phyloP scores from a whole-genome alignment of 192 early-diverging fungal species.

The Endogone sp. region DNA sequence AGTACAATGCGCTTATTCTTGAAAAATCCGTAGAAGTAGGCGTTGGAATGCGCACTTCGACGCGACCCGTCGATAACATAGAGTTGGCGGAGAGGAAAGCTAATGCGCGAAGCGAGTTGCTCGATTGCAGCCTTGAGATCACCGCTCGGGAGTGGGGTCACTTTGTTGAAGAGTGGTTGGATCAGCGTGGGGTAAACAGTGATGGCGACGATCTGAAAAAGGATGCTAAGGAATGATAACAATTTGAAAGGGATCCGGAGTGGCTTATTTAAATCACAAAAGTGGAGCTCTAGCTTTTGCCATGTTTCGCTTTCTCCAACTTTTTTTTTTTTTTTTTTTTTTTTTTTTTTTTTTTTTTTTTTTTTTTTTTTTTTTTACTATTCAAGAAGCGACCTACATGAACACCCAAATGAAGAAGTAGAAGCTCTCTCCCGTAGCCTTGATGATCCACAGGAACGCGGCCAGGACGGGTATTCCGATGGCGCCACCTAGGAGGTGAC shows the following conservation, averaged over 20 bases:
- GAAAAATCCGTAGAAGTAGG: slow-evolving; percentile 95
- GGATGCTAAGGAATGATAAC: slow-evolving; percentile 34
- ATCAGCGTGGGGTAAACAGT: slow-evolving; percentile 92
- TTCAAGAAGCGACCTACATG: slow-evolving; percentile 48
- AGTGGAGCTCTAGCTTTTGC: neutral
- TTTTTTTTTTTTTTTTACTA: too few relatives aligned
- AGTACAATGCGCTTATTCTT: slow-evolving; percentile 97
- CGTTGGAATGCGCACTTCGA: slow-evolving; percentile 89
- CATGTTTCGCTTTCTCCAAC: too few relatives aligned
- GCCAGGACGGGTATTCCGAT: slow-evolving; percentile 80
- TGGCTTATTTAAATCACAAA: neutral
- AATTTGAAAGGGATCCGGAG: neutral
- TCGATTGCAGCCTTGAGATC: slow-evolving; percentile 78
- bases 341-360: neutral
- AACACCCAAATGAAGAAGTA: slow-evolving; percentile 91
- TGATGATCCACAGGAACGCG: slow-evolving; percentile 78
- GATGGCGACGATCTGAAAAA: slow-evolving; percentile 68
- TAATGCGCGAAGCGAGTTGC: slow-evolving; percentile 70
- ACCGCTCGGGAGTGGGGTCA: slow-evolving; percentile 80
- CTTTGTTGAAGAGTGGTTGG: slow-evolving; percentile 98
- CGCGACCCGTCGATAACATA: slow-evolving; percentile 96
- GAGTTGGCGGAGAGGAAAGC: slow-evolving; percentile 90
- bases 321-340: too few relatives aligned
- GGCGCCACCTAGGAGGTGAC: slow-evolving; percentile 55
- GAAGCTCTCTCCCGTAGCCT: slow-evolving; percentile 77